These are phyloP conservation scores for Annulohypoxylon nitens DNA, from an alignment of 495 filamentous ascomycete genomes.

Conservation along the genomic window DNA sequence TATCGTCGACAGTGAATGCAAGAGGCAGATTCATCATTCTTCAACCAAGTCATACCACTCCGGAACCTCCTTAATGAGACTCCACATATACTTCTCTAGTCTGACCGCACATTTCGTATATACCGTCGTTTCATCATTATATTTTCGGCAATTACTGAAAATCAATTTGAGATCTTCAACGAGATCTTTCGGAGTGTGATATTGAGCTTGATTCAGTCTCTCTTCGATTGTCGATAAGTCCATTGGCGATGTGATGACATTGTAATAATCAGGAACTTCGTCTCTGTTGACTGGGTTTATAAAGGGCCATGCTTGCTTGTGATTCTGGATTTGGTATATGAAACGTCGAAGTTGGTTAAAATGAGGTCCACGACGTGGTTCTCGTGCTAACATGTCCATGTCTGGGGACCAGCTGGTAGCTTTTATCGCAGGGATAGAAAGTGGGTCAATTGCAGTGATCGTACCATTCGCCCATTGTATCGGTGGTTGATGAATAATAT, in stretches of 20 bases:
- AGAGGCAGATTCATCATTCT: background rate
- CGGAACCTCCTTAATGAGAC: background rate
- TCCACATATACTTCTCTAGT: background rate
- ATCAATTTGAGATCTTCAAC: background rate
- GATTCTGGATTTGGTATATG: background rate
- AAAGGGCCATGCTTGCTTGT: constrained; percentile 2
- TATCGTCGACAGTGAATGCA: too few species aligned
- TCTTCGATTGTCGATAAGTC: background rate
- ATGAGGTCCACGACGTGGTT: background rate
- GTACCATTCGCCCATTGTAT: background rate
- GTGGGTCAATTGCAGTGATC: background rate
- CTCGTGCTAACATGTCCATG: background rate
- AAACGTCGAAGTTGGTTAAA: background rate
- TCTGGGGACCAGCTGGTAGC: background rate
- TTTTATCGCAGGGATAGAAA: background rate
- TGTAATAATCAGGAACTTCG: constrained; percentile 2
- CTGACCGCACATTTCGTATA: background rate
- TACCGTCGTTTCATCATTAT: background rate
- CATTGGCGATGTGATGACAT: background rate
- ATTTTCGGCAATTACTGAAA: background rate
- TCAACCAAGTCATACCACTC: constrained; percentile 1
- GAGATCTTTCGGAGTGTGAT: background rate
- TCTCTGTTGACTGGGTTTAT: background rate
- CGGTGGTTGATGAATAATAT: background rate
- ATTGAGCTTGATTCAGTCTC: background rate